Evolutionary conservation across 345 rosid species (phyloP).

Genomic region (Eutrema heterophyllum): DNA sequence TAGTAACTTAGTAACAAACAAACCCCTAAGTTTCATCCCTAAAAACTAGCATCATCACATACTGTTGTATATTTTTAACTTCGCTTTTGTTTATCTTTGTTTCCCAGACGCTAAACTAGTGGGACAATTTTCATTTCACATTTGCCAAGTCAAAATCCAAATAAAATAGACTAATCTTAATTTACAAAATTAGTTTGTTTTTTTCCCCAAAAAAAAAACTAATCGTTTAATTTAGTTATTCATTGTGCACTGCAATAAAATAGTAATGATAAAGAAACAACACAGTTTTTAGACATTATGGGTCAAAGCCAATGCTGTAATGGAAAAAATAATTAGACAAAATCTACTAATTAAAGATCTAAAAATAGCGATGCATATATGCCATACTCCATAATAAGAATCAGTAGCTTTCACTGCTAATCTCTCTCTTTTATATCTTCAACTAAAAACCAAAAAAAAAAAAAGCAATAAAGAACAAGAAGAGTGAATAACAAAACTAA

Average conservation of each 20-base stretch:
- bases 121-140: conserved; percentile 9
- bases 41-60: conserved; percentile 30
- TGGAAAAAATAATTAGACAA: background rate
- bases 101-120: conserved; percentile 6
- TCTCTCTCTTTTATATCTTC: conserved; percentile 5
- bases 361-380: conserved; percentile 16
- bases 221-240: background rate
- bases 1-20: background rate
- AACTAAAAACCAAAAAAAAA: background rate
- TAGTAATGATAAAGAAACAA: background rate
- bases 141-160: conserved; percentile 21
- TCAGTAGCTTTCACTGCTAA: background rate
- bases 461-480: background rate
- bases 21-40: conserved; percentile 11
- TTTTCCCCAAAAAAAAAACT: background rate
- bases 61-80: conserved; percentile 1
- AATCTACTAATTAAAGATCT: background rate
- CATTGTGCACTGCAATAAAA: background rate
- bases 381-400: conserved; percentile 10
- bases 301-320: conserved; percentile 22
- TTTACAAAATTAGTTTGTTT: background rate
- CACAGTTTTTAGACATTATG: conserved; percentile 5
- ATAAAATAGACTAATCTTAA: background rate
- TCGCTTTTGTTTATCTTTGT: background rate
- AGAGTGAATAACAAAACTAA: conserved; percentile 9